Evolutionary conservation across 2,329 filamentous ascomycete species (phyloP), one percentile per base, ranked within the genome.

Genomic region (Pseudogymnoascus sp.): DNA sequence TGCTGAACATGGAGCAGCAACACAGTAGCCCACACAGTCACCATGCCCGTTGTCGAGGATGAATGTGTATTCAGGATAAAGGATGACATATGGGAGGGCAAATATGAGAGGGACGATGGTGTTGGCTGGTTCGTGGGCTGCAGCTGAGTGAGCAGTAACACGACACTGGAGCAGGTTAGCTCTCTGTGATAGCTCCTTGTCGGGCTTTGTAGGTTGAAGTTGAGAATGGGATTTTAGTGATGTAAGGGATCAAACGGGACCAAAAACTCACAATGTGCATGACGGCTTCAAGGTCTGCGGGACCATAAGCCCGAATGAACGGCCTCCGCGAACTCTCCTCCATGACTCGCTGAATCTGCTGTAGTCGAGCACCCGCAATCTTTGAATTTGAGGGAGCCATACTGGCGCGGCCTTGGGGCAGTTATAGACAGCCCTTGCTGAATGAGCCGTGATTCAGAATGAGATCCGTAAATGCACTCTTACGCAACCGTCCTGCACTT

Each of bases 71-170:
- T 59, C 57, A 5, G 57, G 57, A 40, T 59, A 24, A 26, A 59
- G 57, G 13, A 39, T 39, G 35, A 39, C 35, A 31, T 59, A 59
- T 59, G 57, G 57, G 13, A 59, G 57, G 17, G 35, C 57, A 40
- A 59, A 59, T 26, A 59, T 59, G 57, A 59, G 33, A 39, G 57
- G 57, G 35, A 59, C 57, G 57, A 59, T 26, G 17, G 57, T 26
- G 57, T 59, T 59, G 37, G 57, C 57, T 59, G 57, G 57, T 26
- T 59, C 57, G 3, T 39, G 17, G 35, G 37, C 35, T 26, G 57
- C 57, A 7, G 57, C 33, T 40, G 33, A 11, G 57, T 59, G 57
- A 11, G 57, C 57, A 39, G 57, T 59, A 29, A 40, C 37, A 31
- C 57, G 57, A 33, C 57, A 59, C 57, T 59, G 17, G 26, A 31